Conservation (phyloP, 352 stramenopile genomes). For the Plasmopara muralis region DNA sequence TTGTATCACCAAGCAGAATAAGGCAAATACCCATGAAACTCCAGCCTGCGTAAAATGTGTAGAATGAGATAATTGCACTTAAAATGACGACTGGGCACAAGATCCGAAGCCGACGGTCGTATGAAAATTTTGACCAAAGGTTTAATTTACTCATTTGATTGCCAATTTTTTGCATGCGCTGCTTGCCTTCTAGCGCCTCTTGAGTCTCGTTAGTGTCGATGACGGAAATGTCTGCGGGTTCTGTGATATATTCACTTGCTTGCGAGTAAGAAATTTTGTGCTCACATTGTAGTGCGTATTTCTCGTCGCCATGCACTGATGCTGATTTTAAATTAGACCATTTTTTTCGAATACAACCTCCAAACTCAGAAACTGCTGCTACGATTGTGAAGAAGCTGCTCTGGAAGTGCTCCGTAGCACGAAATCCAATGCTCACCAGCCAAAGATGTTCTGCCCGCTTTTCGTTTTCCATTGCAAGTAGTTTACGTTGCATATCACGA, state of each 20-base stretch:
- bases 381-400: slow-evolving; percentile 56
- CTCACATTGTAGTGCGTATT: slow-evolving; percentile 17
- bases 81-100: slow-evolving; percentile 60
- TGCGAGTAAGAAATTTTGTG: slow-evolving; percentile 10
- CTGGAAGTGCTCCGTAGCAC: slow-evolving; percentile 62
- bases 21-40: slow-evolving; percentile 77
- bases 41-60: slow-evolving; percentile 73
- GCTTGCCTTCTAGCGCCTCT: slow-evolving; percentile 56
- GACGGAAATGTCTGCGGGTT: slow-evolving; percentile 12
- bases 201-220: slow-evolving; percentile 49
- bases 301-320: slow-evolving; percentile 20
- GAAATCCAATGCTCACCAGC: slow-evolving; percentile 81
- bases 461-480: slow-evolving; percentile 71
- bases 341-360: slow-evolving; percentile 9
- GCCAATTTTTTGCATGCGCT: slow-evolving; percentile 38
- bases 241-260: slow-evolving; percentile 1
- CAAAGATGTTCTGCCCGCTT: slow-evolving; percentile 79
- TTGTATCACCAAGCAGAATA: slow-evolving; percentile 69
- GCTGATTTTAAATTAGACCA: slow-evolving; percentile 8
- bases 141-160: slow-evolving; percentile 50
- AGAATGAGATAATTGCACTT: slow-evolving; percentile 80
- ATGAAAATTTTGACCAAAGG: slow-evolving; percentile 75
- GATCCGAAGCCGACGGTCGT: slow-evolving; percentile 55
- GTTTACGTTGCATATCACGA: slow-evolving; percentile 63
- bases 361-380: slow-evolving; percentile 28